phyloP scores from a whole-genome alignment of 2,329 filamentous ascomycete genomes.

The Aspergillus sp. region DNA sequence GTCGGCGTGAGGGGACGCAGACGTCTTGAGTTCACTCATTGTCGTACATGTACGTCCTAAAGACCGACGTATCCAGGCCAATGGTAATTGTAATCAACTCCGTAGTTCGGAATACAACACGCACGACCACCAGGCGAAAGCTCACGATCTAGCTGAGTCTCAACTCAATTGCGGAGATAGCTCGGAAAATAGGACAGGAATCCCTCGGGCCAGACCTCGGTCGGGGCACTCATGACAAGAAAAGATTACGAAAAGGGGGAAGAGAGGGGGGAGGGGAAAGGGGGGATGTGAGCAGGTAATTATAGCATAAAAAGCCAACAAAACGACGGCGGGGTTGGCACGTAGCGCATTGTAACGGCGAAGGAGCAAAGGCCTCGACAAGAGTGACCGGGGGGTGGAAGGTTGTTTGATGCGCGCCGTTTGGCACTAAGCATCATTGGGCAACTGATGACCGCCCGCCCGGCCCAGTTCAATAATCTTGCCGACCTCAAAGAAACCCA shows the following conservation, averaged over 20 bases:
- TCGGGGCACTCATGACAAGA: slow-evolving; percentile 15
- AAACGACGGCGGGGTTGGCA: slow-evolving; percentile 20
- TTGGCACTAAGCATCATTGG: neutral
- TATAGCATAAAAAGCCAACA: slow-evolving; percentile 10
- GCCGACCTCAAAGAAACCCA: neutral
- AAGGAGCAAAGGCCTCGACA: slow-evolving; percentile 21
- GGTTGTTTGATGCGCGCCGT: slow-evolving; percentile 9
- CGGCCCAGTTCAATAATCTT: neutral
- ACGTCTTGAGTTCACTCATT: neutral
- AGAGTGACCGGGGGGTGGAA: slow-evolving; percentile 4
- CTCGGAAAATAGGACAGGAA: slow-evolving; percentile 11
- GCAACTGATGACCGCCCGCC: slow-evolving; percentile 3
- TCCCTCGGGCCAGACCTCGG: slow-evolving; percentile 1
- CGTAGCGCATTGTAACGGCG: slow-evolving; percentile 11
- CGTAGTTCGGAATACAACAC: neutral
- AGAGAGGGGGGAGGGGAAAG: neutral
- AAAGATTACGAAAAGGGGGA: neutral
- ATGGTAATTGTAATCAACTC: neutral
- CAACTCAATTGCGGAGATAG: slow-evolving; percentile 22
- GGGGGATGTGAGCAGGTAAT: slow-evolving; percentile 3
- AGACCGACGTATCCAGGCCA: neutral
- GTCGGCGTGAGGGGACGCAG: slow-evolving; percentile 1
- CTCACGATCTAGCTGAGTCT: neutral
- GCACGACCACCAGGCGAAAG: neutral
- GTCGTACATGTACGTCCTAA: neutral